Evolutionary conservation across 768 basidiomycete genomes (phyloP).

Genomic region (Pisolithus marmoratus): DNA sequence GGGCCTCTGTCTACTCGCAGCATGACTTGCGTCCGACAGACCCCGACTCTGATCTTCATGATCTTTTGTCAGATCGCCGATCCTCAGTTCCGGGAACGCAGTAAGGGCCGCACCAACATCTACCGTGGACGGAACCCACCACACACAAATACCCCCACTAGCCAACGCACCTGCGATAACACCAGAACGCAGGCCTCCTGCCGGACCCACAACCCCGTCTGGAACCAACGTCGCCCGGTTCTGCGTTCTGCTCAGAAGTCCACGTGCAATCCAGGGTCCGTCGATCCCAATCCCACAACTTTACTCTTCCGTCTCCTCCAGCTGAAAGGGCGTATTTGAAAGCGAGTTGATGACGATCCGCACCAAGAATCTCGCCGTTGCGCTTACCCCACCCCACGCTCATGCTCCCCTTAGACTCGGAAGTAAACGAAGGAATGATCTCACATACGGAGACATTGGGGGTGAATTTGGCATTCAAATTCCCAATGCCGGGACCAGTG

Average conservation of each 20-base stretch:
- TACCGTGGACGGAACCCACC: slow-evolving; percentile 38
- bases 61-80: slow-evolving; percentile 31
- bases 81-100: slow-evolving; percentile 28
- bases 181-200: slow-evolving; percentile 36
- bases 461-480: slow-evolving; percentile 70
- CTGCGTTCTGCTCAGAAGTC: slow-evolving; percentile 48
- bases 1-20: no score
- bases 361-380: slow-evolving; percentile 59
- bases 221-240: slow-evolving; percentile 30
- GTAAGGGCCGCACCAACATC: slow-evolving; percentile 12
- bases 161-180: slow-evolving; percentile 44
- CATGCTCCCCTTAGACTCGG: slow-evolving; percentile 54
- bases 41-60: slow-evolving; percentile 1
- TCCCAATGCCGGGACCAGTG: slow-evolving; percentile 54
- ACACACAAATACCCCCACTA: slow-evolving; percentile 56
- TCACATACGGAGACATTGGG: slow-evolving; percentile 59
- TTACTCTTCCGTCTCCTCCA: slow-evolving; percentile 60
- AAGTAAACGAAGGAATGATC: slow-evolving; percentile 26
- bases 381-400: slow-evolving; percentile 70
- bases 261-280: slow-evolving; percentile 48
- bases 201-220: slow-evolving; percentile 50
- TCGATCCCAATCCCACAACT: slow-evolving; percentile 61
- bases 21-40: no score
- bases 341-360: slow-evolving; percentile 45
- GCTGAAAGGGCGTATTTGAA: slow-evolving; percentile 39